Evolutionary conservation across 1,284 basidiomycete genomes (phyloP).

Genomic region (Trichosporon faecale): DNA sequence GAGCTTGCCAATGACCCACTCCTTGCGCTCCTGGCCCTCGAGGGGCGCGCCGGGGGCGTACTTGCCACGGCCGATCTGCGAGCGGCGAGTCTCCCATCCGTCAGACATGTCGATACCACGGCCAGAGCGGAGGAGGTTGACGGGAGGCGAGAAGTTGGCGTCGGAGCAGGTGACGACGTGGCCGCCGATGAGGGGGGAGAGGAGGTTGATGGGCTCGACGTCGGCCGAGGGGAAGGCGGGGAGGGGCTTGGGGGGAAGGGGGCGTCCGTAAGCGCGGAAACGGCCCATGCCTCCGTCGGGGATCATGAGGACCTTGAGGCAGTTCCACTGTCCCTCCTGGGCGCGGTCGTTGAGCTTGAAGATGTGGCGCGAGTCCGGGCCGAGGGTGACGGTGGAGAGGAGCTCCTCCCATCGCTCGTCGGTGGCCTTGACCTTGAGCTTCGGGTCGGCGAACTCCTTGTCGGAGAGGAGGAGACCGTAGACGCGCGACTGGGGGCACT

Average conservation of each 20-base stretch:
- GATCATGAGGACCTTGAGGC: constrained; percentile 90
- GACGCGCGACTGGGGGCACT: constrained; percentile 77
- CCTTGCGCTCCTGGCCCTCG: constrained; percentile 66
- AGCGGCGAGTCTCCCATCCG: constrained; percentile 97
- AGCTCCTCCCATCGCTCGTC: constrained; percentile 65
- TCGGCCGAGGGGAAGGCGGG: constrained; percentile 55
- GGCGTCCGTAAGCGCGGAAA: constrained; percentile 84
- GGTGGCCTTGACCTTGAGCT: constrained; percentile 39
- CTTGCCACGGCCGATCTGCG: constrained; percentile 66
- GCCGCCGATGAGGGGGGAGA: constrained; percentile 86
- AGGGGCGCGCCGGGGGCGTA: constrained; percentile 33
- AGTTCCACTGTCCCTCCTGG: constrained; percentile 62
- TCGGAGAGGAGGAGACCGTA: constrained; percentile 56
- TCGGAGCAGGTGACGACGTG: constrained; percentile 60
- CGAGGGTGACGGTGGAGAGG: constrained; percentile 68
- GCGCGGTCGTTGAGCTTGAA: constrained; percentile 59
- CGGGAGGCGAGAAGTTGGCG: constrained; percentile 90
- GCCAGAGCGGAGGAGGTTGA: constrained; percentile 87
- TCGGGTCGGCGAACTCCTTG: constrained; percentile 44
- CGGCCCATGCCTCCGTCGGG: constrained; percentile 93
- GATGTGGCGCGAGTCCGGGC: constrained; percentile 79
- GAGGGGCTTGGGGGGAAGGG: constrained; percentile 55
- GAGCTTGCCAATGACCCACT: constrained; percentile 89
- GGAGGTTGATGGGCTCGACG: constrained; percentile 66
- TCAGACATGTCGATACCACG: constrained; percentile 91